A percentile compares a stretch with the other conserved stretches of the same genome.
These are phyloP conservation scores for Thermothielavioides terrestris DNA, from an alignment of 495 filamentous ascomycete species.

Conservation along the genomic window DNA sequence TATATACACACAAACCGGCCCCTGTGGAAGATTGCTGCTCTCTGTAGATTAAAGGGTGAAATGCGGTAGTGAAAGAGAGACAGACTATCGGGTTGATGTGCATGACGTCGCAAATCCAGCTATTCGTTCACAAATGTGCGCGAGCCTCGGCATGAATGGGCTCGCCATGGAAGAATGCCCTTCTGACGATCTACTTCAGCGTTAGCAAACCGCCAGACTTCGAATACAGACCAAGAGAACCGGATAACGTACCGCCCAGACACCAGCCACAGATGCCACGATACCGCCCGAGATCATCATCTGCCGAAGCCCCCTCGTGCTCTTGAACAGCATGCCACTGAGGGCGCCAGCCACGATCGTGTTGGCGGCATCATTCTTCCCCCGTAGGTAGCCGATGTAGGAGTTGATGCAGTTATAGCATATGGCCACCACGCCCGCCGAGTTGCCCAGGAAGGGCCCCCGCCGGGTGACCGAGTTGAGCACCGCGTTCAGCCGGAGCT, in stretches of 20 bases:
- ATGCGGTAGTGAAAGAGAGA: background rate
- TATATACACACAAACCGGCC: constrained; percentile 15
- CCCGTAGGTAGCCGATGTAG: constrained; percentile 72
- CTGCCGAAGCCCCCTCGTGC: constrained; percentile 75
- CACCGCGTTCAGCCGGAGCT: constrained; percentile 84
- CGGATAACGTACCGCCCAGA: constrained; percentile 67
- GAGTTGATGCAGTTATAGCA: constrained; percentile 93
- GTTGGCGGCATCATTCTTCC: constrained; percentile 87
- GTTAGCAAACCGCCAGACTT: too few relatives aligned
- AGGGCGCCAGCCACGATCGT: constrained; percentile 74
- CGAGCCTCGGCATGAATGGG: constrained; percentile 4
- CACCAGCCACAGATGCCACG: constrained; percentile 73
- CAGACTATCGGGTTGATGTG: background rate
- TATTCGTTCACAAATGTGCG: constrained; percentile 4
- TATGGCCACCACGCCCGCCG: constrained; percentile 87
- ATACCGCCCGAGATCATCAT: constrained; percentile 90
- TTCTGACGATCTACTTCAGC: constrained; percentile 20
- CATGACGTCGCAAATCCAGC: background rate
- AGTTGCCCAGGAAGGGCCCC: constrained; percentile 95
- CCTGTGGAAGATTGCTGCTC: constrained; percentile 3
- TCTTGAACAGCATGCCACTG: constrained; percentile 93
- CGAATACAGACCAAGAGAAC: background rate
- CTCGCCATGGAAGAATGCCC: constrained; percentile 22
- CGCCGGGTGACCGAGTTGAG: constrained; percentile 86
- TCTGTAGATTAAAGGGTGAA: constrained; percentile 19